Percentiles rank a stretch among this genome's conserved stretches.
phyloP scores from a whole-genome alignment of 352 stramenopile species.

The Pythium aristosporum region DNA sequence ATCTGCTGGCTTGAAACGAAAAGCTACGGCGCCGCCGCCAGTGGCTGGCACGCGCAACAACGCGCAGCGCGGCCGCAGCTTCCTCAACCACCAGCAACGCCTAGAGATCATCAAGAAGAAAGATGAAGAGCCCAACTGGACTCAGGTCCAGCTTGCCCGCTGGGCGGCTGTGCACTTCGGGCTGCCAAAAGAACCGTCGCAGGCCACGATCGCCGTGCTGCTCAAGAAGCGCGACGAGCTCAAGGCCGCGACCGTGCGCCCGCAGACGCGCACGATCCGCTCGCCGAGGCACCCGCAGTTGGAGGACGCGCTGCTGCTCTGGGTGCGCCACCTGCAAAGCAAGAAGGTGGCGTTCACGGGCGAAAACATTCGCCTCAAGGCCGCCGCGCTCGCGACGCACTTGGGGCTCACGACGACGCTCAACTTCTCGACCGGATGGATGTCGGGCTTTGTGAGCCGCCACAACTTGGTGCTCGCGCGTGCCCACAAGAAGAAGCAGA shows the following conservation, averaged over 20 bases:
- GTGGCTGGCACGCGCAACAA: neutral
- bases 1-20: neutral
- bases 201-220: conserved; percentile 25
- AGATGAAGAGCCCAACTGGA: conserved; percentile 27
- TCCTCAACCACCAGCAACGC: conserved; percentile 27
- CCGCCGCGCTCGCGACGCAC: conserved; percentile 16
- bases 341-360: conserved; percentile 22
- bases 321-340: conserved; percentile 25
- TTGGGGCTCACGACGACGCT: conserved; percentile 20
- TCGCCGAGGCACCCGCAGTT: conserved; percentile 18
- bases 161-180: conserved; percentile 26
- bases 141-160: conserved; percentile 24
- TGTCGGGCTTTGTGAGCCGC: conserved; percentile 25
- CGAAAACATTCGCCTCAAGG: conserved; percentile 29
- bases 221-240: conserved; percentile 26
- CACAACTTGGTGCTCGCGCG: conserved; percentile 22
- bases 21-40: neutral
- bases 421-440: conserved; percentile 26
- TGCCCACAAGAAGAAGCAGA: conserved; percentile 24
- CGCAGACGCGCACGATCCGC: conserved; percentile 26
- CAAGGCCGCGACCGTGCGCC: conserved; percentile 18
- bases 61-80: conserved; percentile 11
- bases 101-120: conserved; percentile 28
- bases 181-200: conserved; percentile 25
- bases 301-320: conserved; percentile 23